Evolutionary conservation across 805 yeast species (phyloP), one percentile per base, ranked within the genome.

Genomic region (Cyberlindnera euphorbiae): DNA sequence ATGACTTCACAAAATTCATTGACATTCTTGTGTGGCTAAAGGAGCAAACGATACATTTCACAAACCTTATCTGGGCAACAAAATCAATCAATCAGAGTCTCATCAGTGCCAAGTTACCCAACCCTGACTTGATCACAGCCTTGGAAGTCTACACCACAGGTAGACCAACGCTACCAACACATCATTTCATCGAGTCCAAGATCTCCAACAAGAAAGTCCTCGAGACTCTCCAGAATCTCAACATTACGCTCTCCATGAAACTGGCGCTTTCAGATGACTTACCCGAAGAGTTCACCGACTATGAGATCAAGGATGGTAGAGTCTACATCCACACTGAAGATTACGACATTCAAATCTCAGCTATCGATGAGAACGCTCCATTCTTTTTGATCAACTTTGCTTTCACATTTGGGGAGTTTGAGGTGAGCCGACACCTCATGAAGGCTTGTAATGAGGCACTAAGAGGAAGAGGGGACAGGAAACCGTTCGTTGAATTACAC

Each of bases 1-100:
- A 75, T 31, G 85, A 82, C 34, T 78, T 90, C 41, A 77, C 81
- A 30, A 71, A 71, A 35, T 67, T 89, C 44, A 88, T 93, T 38
- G 97, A 93, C 62, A 67, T 90, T 15, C 75, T 94, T 41, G 82
- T 84, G 44, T 93, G 95, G 93, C 69, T 93, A 27, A 68, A 93
- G 43, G 79, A 78, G 32, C 94, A 87, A 50, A 84, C 85, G 52
- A 77, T 73, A 53, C 72, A 71, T 55, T 89, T 71, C 50, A 82
- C 60, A 39, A 77, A 69, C 50, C 79, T 62, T 26, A 74, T 82
- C 14, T 72, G 79, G 62, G 79, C 82, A 10, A 64, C 88, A 26
- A 83, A 79, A 44, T 68, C 69, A n/a, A 64, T 83, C 17, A 84
- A 79, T 45, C 74, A 77, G 34, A 75, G 81, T n/a, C 60, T 84